phyloP scores from a whole-genome alignment of 805 yeast species.

The Metschnikowia bowlesiae region DNA sequence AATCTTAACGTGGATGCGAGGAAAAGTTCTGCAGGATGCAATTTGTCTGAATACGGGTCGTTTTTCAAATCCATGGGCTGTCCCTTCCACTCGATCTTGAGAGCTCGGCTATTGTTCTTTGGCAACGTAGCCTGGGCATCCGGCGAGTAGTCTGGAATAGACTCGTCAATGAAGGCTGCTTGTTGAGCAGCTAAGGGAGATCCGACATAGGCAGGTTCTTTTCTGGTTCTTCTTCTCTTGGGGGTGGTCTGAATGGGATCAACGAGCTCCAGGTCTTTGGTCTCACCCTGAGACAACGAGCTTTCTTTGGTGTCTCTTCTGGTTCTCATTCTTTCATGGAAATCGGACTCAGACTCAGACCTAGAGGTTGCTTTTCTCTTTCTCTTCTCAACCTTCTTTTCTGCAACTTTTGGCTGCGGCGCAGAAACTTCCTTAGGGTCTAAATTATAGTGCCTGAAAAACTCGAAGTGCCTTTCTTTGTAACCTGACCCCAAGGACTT shows the following conservation, averaged over 20 bases:
- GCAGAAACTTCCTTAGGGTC: conserved; percentile 18
- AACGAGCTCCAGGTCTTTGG: background rate
- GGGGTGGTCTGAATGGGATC: conserved; percentile 25
- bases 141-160: conserved; percentile 83
- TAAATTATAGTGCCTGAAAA: conserved; percentile 47
- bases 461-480: conserved; percentile 47
- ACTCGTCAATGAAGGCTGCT: conserved; percentile 58
- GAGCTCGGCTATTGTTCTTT: conserved; percentile 55
- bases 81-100: conserved; percentile 96
- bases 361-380: conserved; percentile 16
- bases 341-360: conserved; percentile 33
- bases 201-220: conserved; percentile 24
- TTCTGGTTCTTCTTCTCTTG: conserved; percentile 38
- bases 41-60: conserved; percentile 67
- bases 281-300: conserved; percentile 4
- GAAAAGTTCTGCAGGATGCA: conserved; percentile 88
- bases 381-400: conserved; percentile 18
- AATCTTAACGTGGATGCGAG: conserved; percentile 86
- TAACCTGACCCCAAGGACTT: conserved; percentile 39
- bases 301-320: conserved; percentile 48
- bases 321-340: conserved; percentile 51
- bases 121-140: conserved; percentile 56
- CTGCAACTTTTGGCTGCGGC: conserved; percentile 8
- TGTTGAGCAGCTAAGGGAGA: conserved; percentile 39
- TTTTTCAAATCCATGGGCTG: conserved; percentile 85